Evolutionary conservation across 2,329 filamentous ascomycete genomes (phyloP).

Genomic region (Cryphonectria japonica): DNA sequence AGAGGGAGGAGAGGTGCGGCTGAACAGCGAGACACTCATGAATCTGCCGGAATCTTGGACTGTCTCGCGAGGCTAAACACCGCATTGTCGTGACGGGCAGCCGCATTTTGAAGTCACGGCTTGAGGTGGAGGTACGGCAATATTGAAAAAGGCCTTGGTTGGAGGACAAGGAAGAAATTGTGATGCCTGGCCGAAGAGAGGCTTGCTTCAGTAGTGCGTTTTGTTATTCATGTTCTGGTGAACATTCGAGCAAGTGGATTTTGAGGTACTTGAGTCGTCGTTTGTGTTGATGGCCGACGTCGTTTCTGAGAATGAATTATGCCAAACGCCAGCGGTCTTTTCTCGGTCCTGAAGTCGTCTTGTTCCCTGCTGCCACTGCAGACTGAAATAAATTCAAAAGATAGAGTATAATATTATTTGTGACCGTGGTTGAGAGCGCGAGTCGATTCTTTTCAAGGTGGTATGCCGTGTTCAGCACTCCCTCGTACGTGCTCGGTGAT

Average conservation of each 20-base stretch:
- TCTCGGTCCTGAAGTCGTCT: not conserved
- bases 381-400: not conserved
- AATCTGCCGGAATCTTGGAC: not conserved
- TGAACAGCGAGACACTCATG: not conserved
- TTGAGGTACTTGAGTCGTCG: not conserved
- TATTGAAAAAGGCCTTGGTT: not conserved
- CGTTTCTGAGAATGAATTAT: not conserved
- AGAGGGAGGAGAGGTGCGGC: slow-evolving; percentile 15
- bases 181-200: not conserved
- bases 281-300: not conserved
- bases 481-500: not conserved
- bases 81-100: not conserved
- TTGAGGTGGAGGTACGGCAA: not conserved
- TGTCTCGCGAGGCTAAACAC: not conserved
- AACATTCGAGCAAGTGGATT: not conserved
- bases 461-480: not conserved
- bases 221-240: not conserved
- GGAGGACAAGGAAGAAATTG: not conserved
- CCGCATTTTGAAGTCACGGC: not conserved
- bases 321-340: not conserved
- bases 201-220: not conserved
- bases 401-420: not conserved
- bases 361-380: not conserved
- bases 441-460: not conserved
- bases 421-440: not conserved